These are phyloP conservation scores for Diaporthe destruens DNA, from an alignment of 2,329 filamentous ascomycete genomes.

Conservation along the genomic window DNA sequence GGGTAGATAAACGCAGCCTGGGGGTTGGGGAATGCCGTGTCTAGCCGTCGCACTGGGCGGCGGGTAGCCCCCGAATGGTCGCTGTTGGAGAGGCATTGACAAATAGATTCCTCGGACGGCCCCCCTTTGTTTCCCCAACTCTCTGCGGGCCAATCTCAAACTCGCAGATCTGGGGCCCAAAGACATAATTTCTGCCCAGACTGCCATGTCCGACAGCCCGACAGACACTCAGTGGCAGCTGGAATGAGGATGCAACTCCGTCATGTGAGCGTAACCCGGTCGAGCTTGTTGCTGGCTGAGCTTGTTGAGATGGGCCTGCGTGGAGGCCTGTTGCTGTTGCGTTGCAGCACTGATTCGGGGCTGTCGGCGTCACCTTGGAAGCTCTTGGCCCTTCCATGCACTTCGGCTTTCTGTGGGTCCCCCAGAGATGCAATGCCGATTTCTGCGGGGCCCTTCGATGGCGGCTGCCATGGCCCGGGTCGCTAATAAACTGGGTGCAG, in stretches of 20 bases:
- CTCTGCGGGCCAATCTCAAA: constrained; percentile 30
- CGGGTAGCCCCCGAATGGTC: constrained; percentile 1
- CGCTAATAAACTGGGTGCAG: constrained; percentile 34
- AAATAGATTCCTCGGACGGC: constrained; percentile 29
- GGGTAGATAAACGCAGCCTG: constrained; percentile 17
- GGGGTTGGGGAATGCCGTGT: constrained; percentile 38
- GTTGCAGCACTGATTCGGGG: constrained; percentile 31
- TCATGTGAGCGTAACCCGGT: neutral
- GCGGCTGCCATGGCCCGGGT: constrained; percentile 11
- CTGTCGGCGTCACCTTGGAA: constrained; percentile 7
- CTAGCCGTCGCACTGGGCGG: constrained; percentile 36
- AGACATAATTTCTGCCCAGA: constrained; percentile 11
- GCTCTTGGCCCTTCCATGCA: constrained; percentile 24
- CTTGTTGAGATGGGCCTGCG: constrained; percentile 2
- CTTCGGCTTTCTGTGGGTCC: constrained; percentile 41
- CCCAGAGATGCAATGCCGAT: constrained; percentile 28
- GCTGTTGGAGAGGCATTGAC: constrained; percentile 27
- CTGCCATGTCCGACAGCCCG: neutral
- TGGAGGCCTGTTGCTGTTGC: neutral
- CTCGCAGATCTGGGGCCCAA: constrained; percentile 1
- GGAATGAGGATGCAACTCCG: constrained; percentile 6
- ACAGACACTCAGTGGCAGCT: neutral
- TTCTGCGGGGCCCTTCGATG: constrained; percentile 35
- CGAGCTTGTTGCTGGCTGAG: constrained; percentile 3
- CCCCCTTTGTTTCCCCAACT: constrained; percentile 26